Evolutionary conservation across 495 filamentous ascomycete genomes (phyloP).

Genomic region (Hypomontagnella submonticulosa): DNA sequence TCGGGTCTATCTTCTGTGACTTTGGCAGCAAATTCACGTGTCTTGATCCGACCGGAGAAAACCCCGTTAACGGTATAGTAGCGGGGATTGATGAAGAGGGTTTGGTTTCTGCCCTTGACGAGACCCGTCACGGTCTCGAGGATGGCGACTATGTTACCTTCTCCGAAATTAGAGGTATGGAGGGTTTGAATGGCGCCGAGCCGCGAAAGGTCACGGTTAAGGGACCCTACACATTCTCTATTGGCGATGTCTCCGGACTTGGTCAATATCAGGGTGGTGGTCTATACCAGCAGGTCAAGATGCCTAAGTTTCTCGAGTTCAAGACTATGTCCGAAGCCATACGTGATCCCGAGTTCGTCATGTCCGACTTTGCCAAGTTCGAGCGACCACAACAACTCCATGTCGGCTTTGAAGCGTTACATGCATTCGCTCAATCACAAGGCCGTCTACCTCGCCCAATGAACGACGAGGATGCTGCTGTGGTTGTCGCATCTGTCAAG

Average conservation of each 20-base stretch:
- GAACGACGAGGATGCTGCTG: slow-evolving; percentile 82
- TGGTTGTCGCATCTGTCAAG: slow-evolving; percentile 77
- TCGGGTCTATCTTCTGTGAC: slow-evolving; percentile 96
- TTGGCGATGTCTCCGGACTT: slow-evolving; percentile 89
- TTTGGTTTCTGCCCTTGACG: slow-evolving; percentile 92
- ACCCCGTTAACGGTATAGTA: slow-evolving; percentile 86
- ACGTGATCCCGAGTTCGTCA: slow-evolving; percentile 85
- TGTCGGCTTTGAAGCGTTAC: slow-evolving; percentile 90
- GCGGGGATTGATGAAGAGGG: slow-evolving; percentile 89
- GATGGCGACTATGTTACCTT: slow-evolving; percentile 98
- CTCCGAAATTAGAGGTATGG: slow-evolving; percentile 92
- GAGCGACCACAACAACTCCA: slow-evolving; percentile 93
- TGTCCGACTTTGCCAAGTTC: slow-evolving; percentile 97
- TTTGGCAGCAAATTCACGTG: slow-evolving; percentile 93
- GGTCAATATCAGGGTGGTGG: slow-evolving; percentile 89
- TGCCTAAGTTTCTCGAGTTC: slow-evolving; percentile 95
- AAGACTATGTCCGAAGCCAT: slow-evolving; percentile 78
- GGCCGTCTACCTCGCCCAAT: slow-evolving; percentile 82
- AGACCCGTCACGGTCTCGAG: slow-evolving; percentile 93
- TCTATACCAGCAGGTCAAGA: slow-evolving; percentile 94
- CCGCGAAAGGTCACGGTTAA: slow-evolving; percentile 93
- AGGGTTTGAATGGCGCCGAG: slow-evolving; percentile 80
- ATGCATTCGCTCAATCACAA: slow-evolving; percentile 79
- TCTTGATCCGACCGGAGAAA: slow-evolving; percentile 91
- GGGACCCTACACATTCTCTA: slow-evolving; percentile 96